Percentiles rank a stretch among this genome's conserved stretches.
Conservation (phyloP, 306 rosid species). For the Prosopis cineraria region DNA sequence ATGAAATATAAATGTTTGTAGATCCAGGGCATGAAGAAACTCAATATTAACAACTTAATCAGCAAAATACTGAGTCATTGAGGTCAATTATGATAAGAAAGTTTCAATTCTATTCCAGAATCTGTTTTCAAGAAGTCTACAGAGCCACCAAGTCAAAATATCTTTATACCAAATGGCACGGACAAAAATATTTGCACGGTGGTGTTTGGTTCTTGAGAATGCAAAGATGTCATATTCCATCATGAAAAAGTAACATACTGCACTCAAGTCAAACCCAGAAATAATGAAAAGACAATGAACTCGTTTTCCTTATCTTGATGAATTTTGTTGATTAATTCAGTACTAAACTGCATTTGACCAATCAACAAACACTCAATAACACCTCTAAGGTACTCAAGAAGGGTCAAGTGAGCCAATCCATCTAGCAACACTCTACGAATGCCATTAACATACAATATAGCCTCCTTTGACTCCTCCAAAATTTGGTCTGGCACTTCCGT, state of each 20-base stretch:
- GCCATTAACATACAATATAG: slow-evolving; percentile 71
- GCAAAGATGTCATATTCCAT: slow-evolving; percentile 1
- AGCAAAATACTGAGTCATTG: neutral
- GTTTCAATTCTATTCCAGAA: neutral
- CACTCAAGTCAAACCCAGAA: slow-evolving; percentile 3
- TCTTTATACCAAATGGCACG: neutral
- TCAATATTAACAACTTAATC: neutral
- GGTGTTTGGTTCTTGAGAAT: neutral
- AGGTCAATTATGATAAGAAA: neutral
- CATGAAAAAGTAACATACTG: neutral
- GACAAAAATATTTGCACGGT: neutral
- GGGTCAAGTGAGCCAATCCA: slow-evolving; percentile 86
- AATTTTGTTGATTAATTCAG: neutral
- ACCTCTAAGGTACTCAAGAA: slow-evolving; percentile 97
- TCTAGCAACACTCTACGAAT: slow-evolving; percentile 70
- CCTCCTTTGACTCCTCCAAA: slow-evolving; percentile 48
- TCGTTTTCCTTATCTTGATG: neutral
- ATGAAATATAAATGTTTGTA: neutral
- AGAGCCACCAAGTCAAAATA: neutral
- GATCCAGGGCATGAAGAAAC: neutral
- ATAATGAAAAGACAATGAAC: neutral
- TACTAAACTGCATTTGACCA: neutral
- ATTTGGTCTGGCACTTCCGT: slow-evolving; percentile 38
- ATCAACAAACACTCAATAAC: slow-evolving; percentile 1
- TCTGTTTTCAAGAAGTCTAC: neutral